Evolutionary conservation across 352 stramenopile species (phyloP), one percentile per base, ranked within the genome.

Genomic region (Globisporangium middletonii): DNA sequence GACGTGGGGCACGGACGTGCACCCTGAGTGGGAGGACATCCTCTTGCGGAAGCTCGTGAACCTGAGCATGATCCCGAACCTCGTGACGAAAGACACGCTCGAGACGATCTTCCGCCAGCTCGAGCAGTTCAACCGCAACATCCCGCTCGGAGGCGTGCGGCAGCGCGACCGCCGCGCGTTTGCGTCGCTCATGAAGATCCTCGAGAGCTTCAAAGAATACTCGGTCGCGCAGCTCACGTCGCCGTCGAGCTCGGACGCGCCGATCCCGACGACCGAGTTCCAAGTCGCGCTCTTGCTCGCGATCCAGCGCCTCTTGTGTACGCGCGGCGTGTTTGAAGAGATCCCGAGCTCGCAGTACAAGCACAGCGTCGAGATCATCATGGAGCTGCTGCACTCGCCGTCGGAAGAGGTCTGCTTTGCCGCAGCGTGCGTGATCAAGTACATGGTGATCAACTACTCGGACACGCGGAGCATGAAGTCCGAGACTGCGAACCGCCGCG

Each of bases 401-500:
- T 84, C 89, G 63, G 80, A 92, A 41, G 85, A 95, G 59, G 85
- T 95, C 19, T 90, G 80, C 53, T 90, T 95, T 60, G 83, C 85
- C 26, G 83, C 85, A 4, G 79, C 85, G 6, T 81, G 77, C 37
- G 85, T 92, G 52, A 78, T 95, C 64, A 92, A 93, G 71, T 92
- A 90, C 57, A 93, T 95, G 85, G 83, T 92, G 46, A 78, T 95
- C 59, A 95, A 95, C 63, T 95, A 93, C 67, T 92, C 85, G n/a
- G 81, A 90, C 59, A 90, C 83, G 23, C 71, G 79, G 37, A 95
- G 82, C 47, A 75, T 93, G 57, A 95, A 92, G 60, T 89, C 83
- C 2, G 85, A 95, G 59, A 86, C 80, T 12, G 77, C 83, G 44
- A 95, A 95, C 59, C 83, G 85, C 19, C 80, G 82, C 41, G 76